Evolutionary conservation across 306 rosid genomes (phyloP), one percentile per base, ranked within the genome.

Genomic region (Cyamopsis tetragonoloba): DNA sequence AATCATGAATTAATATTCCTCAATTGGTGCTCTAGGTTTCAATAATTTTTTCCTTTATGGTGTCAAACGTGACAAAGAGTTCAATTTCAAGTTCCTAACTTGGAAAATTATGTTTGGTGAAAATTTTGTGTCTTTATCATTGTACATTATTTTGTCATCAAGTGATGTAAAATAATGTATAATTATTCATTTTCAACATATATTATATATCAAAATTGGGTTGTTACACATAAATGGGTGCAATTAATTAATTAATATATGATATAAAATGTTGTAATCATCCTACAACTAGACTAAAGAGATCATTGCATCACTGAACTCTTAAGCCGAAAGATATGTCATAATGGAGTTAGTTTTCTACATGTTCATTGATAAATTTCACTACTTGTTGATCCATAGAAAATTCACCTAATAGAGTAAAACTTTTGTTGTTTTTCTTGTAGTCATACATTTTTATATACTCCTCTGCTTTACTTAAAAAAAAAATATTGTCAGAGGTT

Each of bases 271-370:
- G 81, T 71, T 56, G 55, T 59, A 60, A 78, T 70, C 80, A 76
- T 64, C 66, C 30, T 74, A 51, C 18, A 62, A 61, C 53, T 68
- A 28, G 56, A 62, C 54, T 70, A 41, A 34, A 51, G 74, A 51
- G 66, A 49, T 49, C 26, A 78, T 74, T 82, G 69, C 82, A 66
- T 63, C 83, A 76, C 63, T 69, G 73, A 39, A 84, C 88, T 70
- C 89, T 89, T 86, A 37, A 76, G 84, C 77, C 92, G 82, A 82
- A 89, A 86, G 88, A 79, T 76, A 86, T 55, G 70, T 46, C 30
- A 55, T 63, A 46, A 30, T 79, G 73, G 85, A 76, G 81, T 70
- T 51, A 67, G 68, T 80, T 66, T 83, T 75, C 88, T 38, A 74
- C 64, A 15, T 74, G 60, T 38, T 70, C n/a, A 79, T 66, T 77